Evolutionary conservation across 331 rosid species (phyloP).

Genomic region (Spiraea crenata): DNA sequence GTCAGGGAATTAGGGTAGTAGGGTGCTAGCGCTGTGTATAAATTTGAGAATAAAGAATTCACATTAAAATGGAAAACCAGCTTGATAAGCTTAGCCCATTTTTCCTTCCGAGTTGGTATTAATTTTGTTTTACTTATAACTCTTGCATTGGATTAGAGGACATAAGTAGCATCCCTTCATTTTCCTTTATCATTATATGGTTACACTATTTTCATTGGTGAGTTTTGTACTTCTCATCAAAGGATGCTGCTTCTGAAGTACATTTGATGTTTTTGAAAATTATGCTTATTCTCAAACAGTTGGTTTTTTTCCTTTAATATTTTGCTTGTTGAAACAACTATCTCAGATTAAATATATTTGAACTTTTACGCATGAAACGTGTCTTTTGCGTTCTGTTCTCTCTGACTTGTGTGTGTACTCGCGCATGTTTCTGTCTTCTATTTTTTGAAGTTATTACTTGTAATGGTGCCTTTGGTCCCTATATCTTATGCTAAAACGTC

Average conservation of each 20-base stretch:
- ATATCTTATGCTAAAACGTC: neutral
- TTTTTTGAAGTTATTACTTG: neutral
- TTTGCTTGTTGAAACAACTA: too few species aligned
- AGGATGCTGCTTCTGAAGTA: neutral
- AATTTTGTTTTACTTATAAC: neutral
- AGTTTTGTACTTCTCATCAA: too few species aligned
- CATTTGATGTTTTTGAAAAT: neutral
- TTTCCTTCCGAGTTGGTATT: too few species aligned
- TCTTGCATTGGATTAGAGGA: neutral
- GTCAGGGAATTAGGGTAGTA: neutral
- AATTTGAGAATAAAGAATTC: neutral
- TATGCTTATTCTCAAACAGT: neutral
- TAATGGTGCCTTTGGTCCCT: slow-evolving; percentile 7
- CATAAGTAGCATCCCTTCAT: neutral
- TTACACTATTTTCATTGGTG: neutral
- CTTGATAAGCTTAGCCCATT: neutral
- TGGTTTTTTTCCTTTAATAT: too few species aligned
- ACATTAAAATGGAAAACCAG: too few species aligned
- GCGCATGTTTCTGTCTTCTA: neutral
- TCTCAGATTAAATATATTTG: neutral
- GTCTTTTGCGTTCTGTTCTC: neutral
- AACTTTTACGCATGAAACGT: neutral
- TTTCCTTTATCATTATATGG: neutral
- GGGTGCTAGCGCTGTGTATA: neutral
- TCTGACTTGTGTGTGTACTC: neutral